These are phyloP conservation scores for Beauveria brongniartii DNA, from an alignment of 2,329 filamentous ascomycete genomes.

Conservation along the genomic window DNA sequence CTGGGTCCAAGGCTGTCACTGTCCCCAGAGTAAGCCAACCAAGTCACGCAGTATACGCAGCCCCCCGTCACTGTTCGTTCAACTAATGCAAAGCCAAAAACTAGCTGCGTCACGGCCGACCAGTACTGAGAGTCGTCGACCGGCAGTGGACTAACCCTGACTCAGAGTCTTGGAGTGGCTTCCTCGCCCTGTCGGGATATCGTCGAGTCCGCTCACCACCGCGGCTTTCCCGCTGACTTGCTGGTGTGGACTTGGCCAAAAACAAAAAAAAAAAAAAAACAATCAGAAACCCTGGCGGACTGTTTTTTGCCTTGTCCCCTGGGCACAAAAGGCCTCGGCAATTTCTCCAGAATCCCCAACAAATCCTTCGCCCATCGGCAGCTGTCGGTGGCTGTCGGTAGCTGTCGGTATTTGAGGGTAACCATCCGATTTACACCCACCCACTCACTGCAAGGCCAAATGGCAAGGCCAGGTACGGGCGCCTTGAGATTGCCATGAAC, in stretches of 20 bases:
- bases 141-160: neutral
- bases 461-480: neutral
- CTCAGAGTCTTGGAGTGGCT: neutral
- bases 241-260: neutral
- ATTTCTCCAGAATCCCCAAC: neutral
- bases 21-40: neutral
- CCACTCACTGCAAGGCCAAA: too few relatives aligned
- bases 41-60: neutral
- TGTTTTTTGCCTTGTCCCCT: neutral
- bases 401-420: neutral
- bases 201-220: neutral
- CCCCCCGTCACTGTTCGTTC: neutral
- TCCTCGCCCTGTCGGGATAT: neutral
- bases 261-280: too few relatives aligned
- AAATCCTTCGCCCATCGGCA: neutral
- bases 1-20: conserved; percentile 2
- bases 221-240: neutral
- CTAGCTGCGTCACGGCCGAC: neutral
- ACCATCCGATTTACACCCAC: neutral
- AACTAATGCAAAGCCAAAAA: conserved; percentile 1
- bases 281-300: neutral
- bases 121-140: neutral
- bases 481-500: neutral
- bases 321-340: neutral
- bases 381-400: neutral